Evolutionary conservation across 2,329 filamentous ascomycete genomes (phyloP).

Genomic region (Lachnellula cervina): DNA sequence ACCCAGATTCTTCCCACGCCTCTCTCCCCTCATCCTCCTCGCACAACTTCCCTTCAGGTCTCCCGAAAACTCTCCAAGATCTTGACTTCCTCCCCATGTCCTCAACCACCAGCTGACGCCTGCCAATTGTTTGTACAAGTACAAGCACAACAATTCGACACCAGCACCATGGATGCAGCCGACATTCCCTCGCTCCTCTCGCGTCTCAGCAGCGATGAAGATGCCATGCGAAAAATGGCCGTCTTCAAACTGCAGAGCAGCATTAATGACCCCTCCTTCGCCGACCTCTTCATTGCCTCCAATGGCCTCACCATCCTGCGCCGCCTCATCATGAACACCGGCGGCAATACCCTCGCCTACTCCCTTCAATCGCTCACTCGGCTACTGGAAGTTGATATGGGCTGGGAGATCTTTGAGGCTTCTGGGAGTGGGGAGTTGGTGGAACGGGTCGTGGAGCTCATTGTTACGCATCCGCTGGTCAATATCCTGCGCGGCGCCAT

Average conservation of each 20-base stretch:
- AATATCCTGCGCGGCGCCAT: conserved; percentile 96
- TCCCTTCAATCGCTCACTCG: conserved; percentile 83
- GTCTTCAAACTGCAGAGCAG: conserved; percentile 96
- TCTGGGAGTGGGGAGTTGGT: conserved; percentile 60
- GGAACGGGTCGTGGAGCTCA: conserved; percentile 78
- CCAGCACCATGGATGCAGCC: conserved; percentile 54
- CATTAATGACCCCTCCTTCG: conserved; percentile 94
- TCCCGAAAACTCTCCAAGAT: no score
- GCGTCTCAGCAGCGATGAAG: conserved; percentile 66
- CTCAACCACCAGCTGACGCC: no score
- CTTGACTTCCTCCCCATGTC: no score
- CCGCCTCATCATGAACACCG: conserved; percentile 76
- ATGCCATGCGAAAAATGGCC: conserved; percentile 95
- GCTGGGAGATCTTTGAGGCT: conserved; percentile 82
- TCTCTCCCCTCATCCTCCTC: neutral
- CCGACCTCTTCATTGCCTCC: conserved; percentile 89
- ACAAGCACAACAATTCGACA: no score
- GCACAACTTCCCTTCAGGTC: neutral
- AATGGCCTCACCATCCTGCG: conserved; percentile 79
- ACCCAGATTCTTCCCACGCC: neutral
- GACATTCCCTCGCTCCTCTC: conserved; percentile 61
- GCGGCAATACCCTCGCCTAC: conserved; percentile 93
- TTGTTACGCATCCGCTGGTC: conserved; percentile 91
- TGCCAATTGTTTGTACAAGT: no score
- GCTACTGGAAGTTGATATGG: conserved; percentile 92